Evolutionary conservation across 352 stramenopile genomes (phyloP).

Genomic region (Phytophthora fragariaefolia): DNA sequence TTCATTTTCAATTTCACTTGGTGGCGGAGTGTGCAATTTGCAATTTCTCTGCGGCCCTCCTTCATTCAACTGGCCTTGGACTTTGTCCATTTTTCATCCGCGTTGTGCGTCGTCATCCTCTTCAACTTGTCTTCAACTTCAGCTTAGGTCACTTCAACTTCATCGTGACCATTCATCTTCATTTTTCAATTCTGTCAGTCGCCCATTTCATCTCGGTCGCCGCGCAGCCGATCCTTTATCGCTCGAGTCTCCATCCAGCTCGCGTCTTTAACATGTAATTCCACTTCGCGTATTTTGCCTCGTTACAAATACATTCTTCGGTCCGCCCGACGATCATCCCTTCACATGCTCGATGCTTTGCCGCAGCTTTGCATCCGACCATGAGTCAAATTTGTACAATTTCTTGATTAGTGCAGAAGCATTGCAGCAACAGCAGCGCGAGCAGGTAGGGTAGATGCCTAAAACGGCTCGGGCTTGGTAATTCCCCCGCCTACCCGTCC

Average conservation of each 20-base stretch:
- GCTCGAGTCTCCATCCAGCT: conserved; percentile 46
- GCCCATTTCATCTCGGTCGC: conserved; percentile 34
- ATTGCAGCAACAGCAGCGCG: conserved; percentile 13
- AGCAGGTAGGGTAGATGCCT: conserved; percentile 18
- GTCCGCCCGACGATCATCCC: conserved; percentile 23
- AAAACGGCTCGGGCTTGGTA: conserved; percentile 41
- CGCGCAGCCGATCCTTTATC: conserved; percentile 39
- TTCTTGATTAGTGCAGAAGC: conserved; percentile 14
- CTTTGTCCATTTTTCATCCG: conserved; percentile 36
- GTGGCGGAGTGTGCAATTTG: conserved; percentile 34
- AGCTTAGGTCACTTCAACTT: conserved; percentile 42
- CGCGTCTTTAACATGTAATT: conserved; percentile 45
- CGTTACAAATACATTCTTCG: conserved; percentile 54
- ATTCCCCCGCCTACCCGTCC: conserved; percentile 28
- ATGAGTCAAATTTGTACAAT: conserved; percentile 32
- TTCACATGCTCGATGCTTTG: conserved; percentile 4
- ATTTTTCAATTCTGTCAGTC: conserved; percentile 37
- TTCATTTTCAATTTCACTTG: conserved; percentile 48
- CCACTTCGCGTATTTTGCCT: conserved; percentile 41
- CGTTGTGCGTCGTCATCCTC: conserved; percentile 23
- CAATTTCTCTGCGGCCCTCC: conserved; percentile 38
- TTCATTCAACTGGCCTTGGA: conserved; percentile 43
- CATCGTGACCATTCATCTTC: conserved; percentile 41
- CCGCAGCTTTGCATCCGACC: conserved; percentile 11
- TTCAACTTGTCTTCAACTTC: conserved; percentile 37